Base-by-base conservation (phyloP, 352 stramenopile species). In the Aphanomyces euteiches region DNA sequence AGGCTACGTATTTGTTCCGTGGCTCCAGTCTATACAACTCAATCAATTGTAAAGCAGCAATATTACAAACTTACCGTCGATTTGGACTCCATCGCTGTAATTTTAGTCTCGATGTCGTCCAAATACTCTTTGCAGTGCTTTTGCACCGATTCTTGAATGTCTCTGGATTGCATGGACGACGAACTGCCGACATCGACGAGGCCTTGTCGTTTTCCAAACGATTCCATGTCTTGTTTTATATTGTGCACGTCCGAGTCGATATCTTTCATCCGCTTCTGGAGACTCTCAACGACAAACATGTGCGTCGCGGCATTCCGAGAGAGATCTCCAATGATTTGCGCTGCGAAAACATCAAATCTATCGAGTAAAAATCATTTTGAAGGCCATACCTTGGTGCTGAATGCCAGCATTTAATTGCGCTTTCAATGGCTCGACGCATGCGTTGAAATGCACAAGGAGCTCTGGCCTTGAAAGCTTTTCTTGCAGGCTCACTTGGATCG, bases 381-480 rank as follows among this genome's bases (percentile, higher is more conserved):
- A 43, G 56, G 7, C 12, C 19, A 13, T 67, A 67, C 59, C 59
- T 64, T 94, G 85, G 56, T 92, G 83, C 48, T 92, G 81, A 38
- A 89, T 38, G 60, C 83, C 88, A 5, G 84, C 83, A 60, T 94
- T 83, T 13, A 92, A 71, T 56, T 91, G 81, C 0, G 84, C 84
- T 60, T 92, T 94, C 56, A 92, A 85, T 0, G 84, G 87, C 43
- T 94, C 84, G 56, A 92, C 88, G 0, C 83, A 79, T 17, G 84
- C 81, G 47, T 92, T 92, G 70, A 94, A 92, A 54, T 94, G 86
- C 50, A 94, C 83, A 3, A 89, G 67, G 2, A 94, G 72, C 67
- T 94, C 84, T 7, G 78, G 81, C 1, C 84, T 71, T 7, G 84
- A 92, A 2, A 94, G 61, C 53, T 94, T 92, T 7, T 94, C 86